Percentiles rank a stretch among this genome's conserved stretches.
Evolutionary conservation across 106 monocot genomes (phyloP).

Genomic region (Acorus gramineus): DNA sequence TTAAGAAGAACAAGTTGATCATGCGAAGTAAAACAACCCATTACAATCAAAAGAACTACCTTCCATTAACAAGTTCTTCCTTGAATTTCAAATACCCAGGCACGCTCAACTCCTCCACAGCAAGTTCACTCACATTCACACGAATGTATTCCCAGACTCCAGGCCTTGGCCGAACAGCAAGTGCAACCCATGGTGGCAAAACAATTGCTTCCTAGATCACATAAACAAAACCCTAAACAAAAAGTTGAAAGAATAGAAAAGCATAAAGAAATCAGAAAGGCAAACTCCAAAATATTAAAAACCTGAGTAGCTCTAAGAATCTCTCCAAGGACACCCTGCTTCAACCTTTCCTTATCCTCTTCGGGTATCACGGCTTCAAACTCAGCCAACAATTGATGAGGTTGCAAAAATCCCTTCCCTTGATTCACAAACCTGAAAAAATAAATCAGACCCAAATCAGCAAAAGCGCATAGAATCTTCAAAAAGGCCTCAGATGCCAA

Average conservation of each 20-base stretch:
- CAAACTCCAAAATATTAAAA: no score
- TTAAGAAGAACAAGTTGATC: background rate
- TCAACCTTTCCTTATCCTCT: slow-evolving; percentile 34
- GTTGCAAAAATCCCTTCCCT: slow-evolving; percentile 86
- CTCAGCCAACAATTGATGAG: slow-evolving; percentile 69
- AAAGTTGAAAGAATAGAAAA: no score
- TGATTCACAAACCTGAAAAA: slow-evolving; percentile 70
- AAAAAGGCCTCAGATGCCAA: no score
- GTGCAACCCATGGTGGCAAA: slow-evolving; percentile 67
- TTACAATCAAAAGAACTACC: slow-evolving; percentile 20
- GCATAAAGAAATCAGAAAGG: no score
- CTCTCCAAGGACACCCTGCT: slow-evolving; percentile 50
- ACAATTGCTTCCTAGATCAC: slow-evolving; percentile 72
- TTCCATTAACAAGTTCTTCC: slow-evolving; percentile 69
- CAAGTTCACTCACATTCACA: slow-evolving; percentile 52
- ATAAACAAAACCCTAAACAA: background rate
- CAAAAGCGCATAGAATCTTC: no score
- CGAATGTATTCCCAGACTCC: slow-evolving; percentile 87
- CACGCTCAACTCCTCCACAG: slow-evolving; percentile 52
- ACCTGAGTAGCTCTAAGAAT: slow-evolving; percentile 66
- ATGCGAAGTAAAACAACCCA: background rate
- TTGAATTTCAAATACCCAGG: slow-evolving; percentile 82
- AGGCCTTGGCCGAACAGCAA: slow-evolving; percentile 78
- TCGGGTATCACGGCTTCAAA: slow-evolving; percentile 42
- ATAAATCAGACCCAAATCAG: background rate